Evolutionary conservation across 2,329 filamentous ascomycete species (phyloP).

Genomic region (Ophiostoma himal-ulmi): DNA sequence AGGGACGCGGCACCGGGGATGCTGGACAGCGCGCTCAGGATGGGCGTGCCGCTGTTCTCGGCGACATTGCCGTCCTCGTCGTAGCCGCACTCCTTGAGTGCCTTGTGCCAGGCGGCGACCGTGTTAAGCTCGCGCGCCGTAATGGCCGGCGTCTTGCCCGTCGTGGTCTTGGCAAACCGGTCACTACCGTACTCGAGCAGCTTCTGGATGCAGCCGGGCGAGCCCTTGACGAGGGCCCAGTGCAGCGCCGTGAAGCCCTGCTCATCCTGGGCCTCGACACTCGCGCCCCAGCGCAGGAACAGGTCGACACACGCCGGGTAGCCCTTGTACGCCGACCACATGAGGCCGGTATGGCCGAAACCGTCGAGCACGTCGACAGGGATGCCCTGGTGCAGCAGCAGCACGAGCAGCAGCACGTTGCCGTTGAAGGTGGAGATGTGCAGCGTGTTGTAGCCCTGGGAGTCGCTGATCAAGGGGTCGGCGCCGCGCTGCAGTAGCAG

Average conservation of each 20-base stretch:
- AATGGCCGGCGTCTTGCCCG: constrained; percentile 81
- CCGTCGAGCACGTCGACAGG: constrained; percentile 85
- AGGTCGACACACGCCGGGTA: constrained; percentile 88
- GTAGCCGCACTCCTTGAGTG: constrained; percentile 29
- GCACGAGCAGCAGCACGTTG: constrained; percentile 80
- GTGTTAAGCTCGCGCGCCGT: constrained; percentile 91
- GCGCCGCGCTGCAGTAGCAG: constrained; percentile 86
- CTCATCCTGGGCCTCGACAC: constrained; percentile 83
- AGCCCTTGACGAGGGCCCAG: constrained; percentile 94
- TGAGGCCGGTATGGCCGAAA: constrained; percentile 87
- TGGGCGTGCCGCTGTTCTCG: constrained; percentile 36
- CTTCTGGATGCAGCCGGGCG: constrained; percentile 82
- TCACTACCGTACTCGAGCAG: constrained; percentile 93
- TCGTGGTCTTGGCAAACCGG: constrained; percentile 79
- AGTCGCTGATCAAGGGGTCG: constrained; percentile 85
- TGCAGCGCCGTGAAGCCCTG: constrained; percentile 91
- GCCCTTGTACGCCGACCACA: constrained; percentile 99
- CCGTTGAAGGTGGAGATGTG: constrained; percentile 97
- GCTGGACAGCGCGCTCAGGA: constrained; percentile 34
- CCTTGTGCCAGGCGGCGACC: constrained; percentile 48
- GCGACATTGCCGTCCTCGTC: constrained; percentile 63
- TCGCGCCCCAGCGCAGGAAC: constrained; percentile 90
- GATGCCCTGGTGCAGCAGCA: constrained; percentile 91
- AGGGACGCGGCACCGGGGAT: constrained; percentile 66
- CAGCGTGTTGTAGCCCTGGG: constrained; percentile 95